Evolutionary conservation across 352 stramenopile genomes (phyloP), one percentile per base, ranked within the genome.

Genomic region (Phytophthora litchii): DNA sequence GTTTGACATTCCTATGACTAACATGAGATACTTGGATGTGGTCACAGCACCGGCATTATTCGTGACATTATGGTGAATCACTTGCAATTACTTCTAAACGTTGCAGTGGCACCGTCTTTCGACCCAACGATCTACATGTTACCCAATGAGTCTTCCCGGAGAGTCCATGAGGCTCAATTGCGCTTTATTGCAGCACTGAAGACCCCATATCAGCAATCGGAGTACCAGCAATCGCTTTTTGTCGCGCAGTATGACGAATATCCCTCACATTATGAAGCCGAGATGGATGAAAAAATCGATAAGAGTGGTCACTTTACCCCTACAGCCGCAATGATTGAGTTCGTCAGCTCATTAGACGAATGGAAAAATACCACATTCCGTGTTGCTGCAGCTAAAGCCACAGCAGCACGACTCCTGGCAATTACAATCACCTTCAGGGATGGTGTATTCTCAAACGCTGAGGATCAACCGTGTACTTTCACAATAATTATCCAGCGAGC

Each of bases 41-140:
- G 4, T 37, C 19, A 4, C 34, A 89, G 77, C 20, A 70, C 71
- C 23, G 86, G 86, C 2, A 90, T 95, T 25, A 72, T 95, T 21
- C 81, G 86, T 8, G 85, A 95, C 34, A 78, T 93, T 4, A 91
- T 94, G 72, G 76, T 79, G 17, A 95, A 94, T 54, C 86, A 95
- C 27, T 61, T 95, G 23, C 84, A 91, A 12, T 57, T 92, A 11
- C 52, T 94, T 14, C 57, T 91, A 0, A 65, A 62, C 1, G 40
- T 74, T 36, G 46, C 76, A 12, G 66, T 79, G 3, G 17, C 64
- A 1, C 70, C 76, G 20, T 78, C 72, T 1, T 71, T 84, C 9
- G 20, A 64, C 16, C 35, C 50, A 23, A 45, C 23, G 16, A 25
- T 25, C 20, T 59, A 51, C 21, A 16, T 5, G 13, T 31, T 19